Evolutionary conservation across 805 yeast species (phyloP), one percentile per base, ranked within the genome.

Genomic region (Saccharomycodes ludwigii): DNA sequence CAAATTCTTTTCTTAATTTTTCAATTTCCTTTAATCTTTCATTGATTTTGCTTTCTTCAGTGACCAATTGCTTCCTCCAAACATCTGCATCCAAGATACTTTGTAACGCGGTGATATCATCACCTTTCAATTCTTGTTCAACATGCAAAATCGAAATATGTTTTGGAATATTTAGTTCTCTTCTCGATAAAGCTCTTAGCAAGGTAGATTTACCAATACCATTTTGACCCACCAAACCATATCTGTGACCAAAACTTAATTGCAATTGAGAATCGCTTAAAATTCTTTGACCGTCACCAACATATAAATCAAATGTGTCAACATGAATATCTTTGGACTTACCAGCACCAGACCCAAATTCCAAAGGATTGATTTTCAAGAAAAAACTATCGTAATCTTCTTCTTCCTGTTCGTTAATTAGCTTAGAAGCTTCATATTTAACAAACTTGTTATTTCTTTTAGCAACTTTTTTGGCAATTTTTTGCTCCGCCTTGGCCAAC

Each of bases 161-260:
- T 46, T 82, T 85, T 10, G 98, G 97, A 44, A 91, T 79, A 36
- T 84, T 75, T 45, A 91, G 65, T 52, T 91, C 98, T 70, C 99
- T 78, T 55, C 94, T 73, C 1, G 96, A 78, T 33, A 91, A 63
- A 0, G 99, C 99, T 43, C 83, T 70, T 52, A 91, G 64, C 33
- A 91, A 61, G 0, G 98, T 91, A 27, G 97, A 86, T 57, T 91
- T 91, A 76, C 99, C 99, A 44, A 91, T 86, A 88, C 99, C 99
- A 63, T 91, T 91, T 54, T 86, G 94, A 58, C 99, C 99, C 27
- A 91, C 95, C 32, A 91, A 62, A 73, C 98, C 99, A 47, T 91
- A 91, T 54, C 97, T 73, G 56, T 81, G 84, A 34, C 98, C 98
- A 53, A 77, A 77, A 18, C 95, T 76, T 41, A 91, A 68, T 1